These are phyloP conservation scores for Annulohypoxylon maeteangense DNA, from an alignment of 495 filamentous ascomycete species.

Conservation along the genomic window DNA sequence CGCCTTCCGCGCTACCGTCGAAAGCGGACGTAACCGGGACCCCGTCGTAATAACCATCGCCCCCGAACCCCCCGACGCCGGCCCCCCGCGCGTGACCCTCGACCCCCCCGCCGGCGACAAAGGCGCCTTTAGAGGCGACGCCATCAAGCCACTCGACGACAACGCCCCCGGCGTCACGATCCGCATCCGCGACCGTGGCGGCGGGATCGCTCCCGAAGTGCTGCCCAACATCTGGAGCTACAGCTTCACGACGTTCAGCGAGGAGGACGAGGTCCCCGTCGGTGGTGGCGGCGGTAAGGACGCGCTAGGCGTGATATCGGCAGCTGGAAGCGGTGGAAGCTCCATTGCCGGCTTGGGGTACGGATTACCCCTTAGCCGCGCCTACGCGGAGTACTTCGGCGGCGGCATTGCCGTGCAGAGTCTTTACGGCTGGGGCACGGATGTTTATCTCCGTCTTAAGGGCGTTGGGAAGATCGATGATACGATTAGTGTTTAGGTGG, in stretches of 20 bases:
- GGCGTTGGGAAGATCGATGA: slow-evolving; percentile 77
- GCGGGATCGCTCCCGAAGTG: slow-evolving; percentile 85
- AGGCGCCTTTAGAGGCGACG: slow-evolving; percentile 56
- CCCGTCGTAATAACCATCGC: slow-evolving; percentile 94
- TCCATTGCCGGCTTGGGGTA: slow-evolving; percentile 92
- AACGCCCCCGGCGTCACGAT: slow-evolving; percentile 90
- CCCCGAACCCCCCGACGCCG: slow-evolving; percentile 71
- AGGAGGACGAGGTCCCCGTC: slow-evolving; percentile 56
- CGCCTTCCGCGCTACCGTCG: slow-evolving; percentile 91
- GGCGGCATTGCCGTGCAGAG: slow-evolving; percentile 96
- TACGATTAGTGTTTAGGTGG: slow-evolving; percentile 6
- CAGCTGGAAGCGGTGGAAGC: slow-evolving; percentile 70
- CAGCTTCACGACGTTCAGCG: slow-evolving; percentile 92
- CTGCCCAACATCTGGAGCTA: slow-evolving; percentile 93
- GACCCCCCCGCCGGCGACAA: slow-evolving; percentile 71
- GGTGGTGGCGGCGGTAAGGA: slow-evolving; percentile 59
- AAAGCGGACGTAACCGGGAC: slow-evolving; percentile 77
- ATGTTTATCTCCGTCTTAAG: slow-evolving; percentile 74
- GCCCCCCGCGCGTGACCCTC: slow-evolving; percentile 68
- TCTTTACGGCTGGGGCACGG: slow-evolving; percentile 89
- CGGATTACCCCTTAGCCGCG: slow-evolving; percentile 87
- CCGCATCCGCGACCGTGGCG: slow-evolving; percentile 92
- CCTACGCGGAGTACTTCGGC: slow-evolving; percentile 98
- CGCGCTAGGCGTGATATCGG: slow-evolving; percentile 77
- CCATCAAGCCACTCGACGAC: slow-evolving; percentile 67